Conservation (phyloP, 1,284 basidiomycete genomes). For the Cryptococcus amylolentus region DNA sequence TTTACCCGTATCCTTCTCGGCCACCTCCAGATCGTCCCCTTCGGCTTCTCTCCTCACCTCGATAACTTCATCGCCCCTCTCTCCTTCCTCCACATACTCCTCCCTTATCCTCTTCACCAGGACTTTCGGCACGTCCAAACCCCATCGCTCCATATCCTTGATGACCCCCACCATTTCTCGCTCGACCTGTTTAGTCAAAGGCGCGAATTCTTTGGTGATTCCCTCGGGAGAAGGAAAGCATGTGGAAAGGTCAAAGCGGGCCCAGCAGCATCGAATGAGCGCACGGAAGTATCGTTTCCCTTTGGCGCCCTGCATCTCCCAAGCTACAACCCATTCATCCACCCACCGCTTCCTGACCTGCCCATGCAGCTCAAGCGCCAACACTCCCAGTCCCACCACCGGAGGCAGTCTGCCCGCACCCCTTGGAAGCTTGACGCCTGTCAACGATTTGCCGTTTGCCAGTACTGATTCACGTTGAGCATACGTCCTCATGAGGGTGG, state of each 20-base stretch:
- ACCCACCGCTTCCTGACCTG: not conserved
- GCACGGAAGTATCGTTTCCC: constrained; percentile 19
- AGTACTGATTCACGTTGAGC: constrained; percentile 3
- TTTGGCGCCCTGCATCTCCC: not conserved
- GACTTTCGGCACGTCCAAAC: constrained; percentile 7
- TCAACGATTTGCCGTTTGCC: not conserved
- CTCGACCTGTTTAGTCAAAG: not conserved
- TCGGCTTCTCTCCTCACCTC: not conserved
- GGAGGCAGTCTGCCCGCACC: not conserved
- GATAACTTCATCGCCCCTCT: not conserved
- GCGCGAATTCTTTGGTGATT: not conserved
- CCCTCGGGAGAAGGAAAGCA: not conserved
- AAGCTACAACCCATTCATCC: constrained; percentile 4
- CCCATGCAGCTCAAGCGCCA: not conserved
- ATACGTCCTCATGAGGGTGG: constrained; percentile 20
- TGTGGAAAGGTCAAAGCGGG: constrained; percentile 12
- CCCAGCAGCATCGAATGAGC: constrained; percentile 15
- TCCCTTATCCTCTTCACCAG: constrained; percentile 6
- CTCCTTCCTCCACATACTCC: not conserved
- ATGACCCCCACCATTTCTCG: constrained; percentile 12
- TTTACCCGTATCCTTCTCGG: not conserved
- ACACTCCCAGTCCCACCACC: not conserved
- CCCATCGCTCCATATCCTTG: constrained; percentile 14
- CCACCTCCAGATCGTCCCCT: not conserved
- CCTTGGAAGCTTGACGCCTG: not conserved